Base-by-base conservation (phyloP, 1,284 basidiomycete species). In the Fomitopsis palustris region DNA sequence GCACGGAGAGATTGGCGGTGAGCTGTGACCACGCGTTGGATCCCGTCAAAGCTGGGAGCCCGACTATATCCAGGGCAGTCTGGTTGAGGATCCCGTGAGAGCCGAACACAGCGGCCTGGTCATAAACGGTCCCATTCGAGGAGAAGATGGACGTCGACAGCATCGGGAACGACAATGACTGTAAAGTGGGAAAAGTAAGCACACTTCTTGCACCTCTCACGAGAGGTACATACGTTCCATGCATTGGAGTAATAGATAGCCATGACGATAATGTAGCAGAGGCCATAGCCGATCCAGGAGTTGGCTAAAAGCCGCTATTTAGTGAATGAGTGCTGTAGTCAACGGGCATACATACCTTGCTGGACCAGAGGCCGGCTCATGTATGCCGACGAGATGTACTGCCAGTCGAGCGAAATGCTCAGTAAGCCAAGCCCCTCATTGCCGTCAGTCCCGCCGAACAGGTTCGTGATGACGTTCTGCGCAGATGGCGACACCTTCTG, bases 391-490 rank as follows among this genome's bases (percentile, higher is more conserved):
- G 78, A 80, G 62, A 86, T 84, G 65, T 84, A 84, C 62, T 85
- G 83, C 84, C 84, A 86, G 65, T 87, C 85, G 25, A 86, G 79
- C 8, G 80, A 81, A 27, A 86, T 59, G 38, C 79, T 80, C 52
- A 83, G 66, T 33, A 89, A 65, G 0, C 86, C 85, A 37, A 86
- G 72, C 1, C 87, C 86, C 69, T 88, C 86, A 68, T 88, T 89
- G 49, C 78, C 83, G 59, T 80, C 77, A 3, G 81, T 64, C 8
- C 85, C 85, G 27, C 86, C 85, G 61, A 88, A 88, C 4, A 88
- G 71, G 61, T 87, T 85, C 2, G 85, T 86, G 65, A 87, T 78
- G 25, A 83, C 70, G 61, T 83, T 73, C 33, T 75, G 69, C 0
- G 77, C 74, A 9, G 62, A 72, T 57, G 75, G 64, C 0, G 78